phyloP scores from a whole-genome alignment of 2,329 filamentous ascomycete genomes.

The Trichoderma gracile region DNA sequence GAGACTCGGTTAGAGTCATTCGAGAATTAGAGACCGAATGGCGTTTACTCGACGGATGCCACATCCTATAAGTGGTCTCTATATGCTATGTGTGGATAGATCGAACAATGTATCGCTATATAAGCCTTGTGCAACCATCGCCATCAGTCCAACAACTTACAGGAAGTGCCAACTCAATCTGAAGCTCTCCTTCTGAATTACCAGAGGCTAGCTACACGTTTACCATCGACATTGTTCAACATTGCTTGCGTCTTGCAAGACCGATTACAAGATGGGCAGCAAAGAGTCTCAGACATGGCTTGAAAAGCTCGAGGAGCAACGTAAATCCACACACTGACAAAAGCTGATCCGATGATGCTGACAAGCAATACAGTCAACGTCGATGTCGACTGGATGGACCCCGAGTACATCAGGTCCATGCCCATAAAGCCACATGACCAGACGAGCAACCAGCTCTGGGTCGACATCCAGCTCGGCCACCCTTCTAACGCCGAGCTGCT shows the following conservation, averaged over 20 bases:
- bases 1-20: not conserved
- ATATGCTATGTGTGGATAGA: not conserved
- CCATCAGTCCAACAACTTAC: not conserved
- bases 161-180: not conserved
- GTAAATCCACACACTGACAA: constrained; percentile 33
- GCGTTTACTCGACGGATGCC: not conserved
- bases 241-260: too few relatives aligned
- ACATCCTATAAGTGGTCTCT: too few relatives aligned
- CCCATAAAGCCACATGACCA: constrained; percentile 49
- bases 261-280: constrained; percentile 36
- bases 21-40: not conserved
- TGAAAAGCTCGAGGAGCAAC: constrained; percentile 46
- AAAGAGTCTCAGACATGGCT: constrained; percentile 41
- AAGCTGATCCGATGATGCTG: too few relatives aligned
- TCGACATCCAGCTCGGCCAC: constrained; percentile 48
- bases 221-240: not conserved
- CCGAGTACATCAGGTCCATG: constrained; percentile 49
- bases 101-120: not conserved
- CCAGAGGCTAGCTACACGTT: too few relatives aligned
- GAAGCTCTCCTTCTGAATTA: not conserved
- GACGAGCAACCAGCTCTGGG: constrained; percentile 53
- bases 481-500: constrained; percentile 48
- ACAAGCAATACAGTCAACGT: constrained; percentile 44
- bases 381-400: constrained; percentile 55
- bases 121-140: not conserved